Percentiles rank a stretch among this genome's conserved stretches.
Conservation (phyloP, 2,329 filamentous ascomycete species). For the Colletotrichum sojae region DNA sequence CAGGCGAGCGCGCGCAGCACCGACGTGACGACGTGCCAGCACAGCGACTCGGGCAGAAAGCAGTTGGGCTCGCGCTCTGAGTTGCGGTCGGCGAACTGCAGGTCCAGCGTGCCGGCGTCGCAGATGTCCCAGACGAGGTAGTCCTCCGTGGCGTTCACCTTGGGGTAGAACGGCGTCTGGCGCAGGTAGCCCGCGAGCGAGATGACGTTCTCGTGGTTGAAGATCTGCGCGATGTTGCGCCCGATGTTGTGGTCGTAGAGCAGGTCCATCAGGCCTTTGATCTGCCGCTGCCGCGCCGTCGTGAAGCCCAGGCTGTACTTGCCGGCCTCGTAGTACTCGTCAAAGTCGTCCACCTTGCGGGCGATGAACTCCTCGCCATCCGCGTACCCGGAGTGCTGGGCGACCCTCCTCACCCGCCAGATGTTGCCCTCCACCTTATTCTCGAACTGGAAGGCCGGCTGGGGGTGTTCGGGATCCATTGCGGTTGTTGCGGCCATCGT, state of each 20-base stretch:
- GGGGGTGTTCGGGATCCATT: slow-evolving; percentile 15
- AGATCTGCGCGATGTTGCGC: slow-evolving; percentile 51
- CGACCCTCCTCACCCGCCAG: slow-evolving; percentile 51
- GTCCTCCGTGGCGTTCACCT: slow-evolving; percentile 44
- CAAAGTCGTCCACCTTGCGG: slow-evolving; percentile 43
- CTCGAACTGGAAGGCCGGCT: slow-evolving; percentile 48
- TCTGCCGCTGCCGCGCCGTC: slow-evolving; percentile 42
- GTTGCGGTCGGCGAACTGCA: slow-evolving; percentile 51
- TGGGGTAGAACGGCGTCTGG: slow-evolving; percentile 41
- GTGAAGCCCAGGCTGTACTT: slow-evolving; percentile 31
- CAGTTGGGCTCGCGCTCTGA: slow-evolving; percentile 43
- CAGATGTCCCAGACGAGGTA: slow-evolving; percentile 67
- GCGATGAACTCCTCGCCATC: slow-evolving; percentile 52
- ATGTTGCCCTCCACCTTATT: slow-evolving; percentile 47
- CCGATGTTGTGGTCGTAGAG: slow-evolving; percentile 49
- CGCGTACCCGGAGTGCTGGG: slow-evolving; percentile 41
- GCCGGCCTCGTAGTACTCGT: slow-evolving; percentile 30
- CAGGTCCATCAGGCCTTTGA: slow-evolving; percentile 44
- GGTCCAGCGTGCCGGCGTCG: slow-evolving; percentile 64
- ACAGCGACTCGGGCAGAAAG: slow-evolving; percentile 66
- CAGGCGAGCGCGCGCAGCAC: slow-evolving; percentile 65
- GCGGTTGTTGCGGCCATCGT: slow-evolving; percentile 5
- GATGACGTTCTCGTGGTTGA: slow-evolving; percentile 66
- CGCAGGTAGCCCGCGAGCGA: slow-evolving; percentile 57
- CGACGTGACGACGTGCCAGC: slow-evolving; percentile 68